phyloP scores from a whole-genome alignment of 805 yeast genomes.

The Barnettozyma vustinii region DNA sequence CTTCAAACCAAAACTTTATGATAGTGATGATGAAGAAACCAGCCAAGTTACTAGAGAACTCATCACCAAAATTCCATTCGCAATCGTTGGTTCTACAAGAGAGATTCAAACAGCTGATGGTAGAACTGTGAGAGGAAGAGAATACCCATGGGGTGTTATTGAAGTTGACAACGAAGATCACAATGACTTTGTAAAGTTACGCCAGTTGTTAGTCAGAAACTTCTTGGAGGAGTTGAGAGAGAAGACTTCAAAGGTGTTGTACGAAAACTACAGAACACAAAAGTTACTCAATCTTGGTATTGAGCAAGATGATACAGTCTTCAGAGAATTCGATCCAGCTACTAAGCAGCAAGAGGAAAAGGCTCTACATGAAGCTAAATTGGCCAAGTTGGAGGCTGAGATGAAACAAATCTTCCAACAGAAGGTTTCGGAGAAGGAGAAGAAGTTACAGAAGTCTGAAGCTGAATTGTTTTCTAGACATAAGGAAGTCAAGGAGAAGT shows the following conservation, averaged over 20 bases:
- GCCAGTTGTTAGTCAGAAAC: slow-evolving; percentile 83
- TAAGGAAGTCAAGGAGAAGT: slow-evolving; percentile 94
- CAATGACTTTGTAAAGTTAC: slow-evolving; percentile 83
- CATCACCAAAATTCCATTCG: slow-evolving; percentile 77
- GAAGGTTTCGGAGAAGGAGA: slow-evolving; percentile 94
- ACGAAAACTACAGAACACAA: slow-evolving; percentile 84
- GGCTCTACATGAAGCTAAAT: slow-evolving; percentile 86
- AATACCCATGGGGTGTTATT: slow-evolving; percentile 95
- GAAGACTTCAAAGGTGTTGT: slow-evolving; percentile 65
- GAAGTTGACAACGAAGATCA: slow-evolving; percentile 94
- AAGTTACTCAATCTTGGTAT: slow-evolving; percentile 80
- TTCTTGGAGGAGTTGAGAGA: slow-evolving; percentile 93
- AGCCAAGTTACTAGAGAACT: slow-evolving; percentile 59
- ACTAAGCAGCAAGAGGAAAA: slow-evolving; percentile 92
- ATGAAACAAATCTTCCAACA: slow-evolving; percentile 96
- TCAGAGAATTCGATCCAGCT: slow-evolving; percentile 90
- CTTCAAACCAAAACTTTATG: slow-evolving; percentile 74
- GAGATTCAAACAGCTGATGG: slow-evolving; percentile 70
- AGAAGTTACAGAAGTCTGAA: slow-evolving; percentile 93
- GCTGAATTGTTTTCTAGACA: slow-evolving; percentile 94
- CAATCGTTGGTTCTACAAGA: slow-evolving; percentile 85
- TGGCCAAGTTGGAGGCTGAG: slow-evolving; percentile 91
- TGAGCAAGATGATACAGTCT: slow-evolving; percentile 88
- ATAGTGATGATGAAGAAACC: slow-evolving; percentile 83
- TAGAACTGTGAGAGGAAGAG: slow-evolving; percentile 79